Conservation (phyloP, 495 filamentous ascomycete species). For the Neurospora sp. region DNA sequence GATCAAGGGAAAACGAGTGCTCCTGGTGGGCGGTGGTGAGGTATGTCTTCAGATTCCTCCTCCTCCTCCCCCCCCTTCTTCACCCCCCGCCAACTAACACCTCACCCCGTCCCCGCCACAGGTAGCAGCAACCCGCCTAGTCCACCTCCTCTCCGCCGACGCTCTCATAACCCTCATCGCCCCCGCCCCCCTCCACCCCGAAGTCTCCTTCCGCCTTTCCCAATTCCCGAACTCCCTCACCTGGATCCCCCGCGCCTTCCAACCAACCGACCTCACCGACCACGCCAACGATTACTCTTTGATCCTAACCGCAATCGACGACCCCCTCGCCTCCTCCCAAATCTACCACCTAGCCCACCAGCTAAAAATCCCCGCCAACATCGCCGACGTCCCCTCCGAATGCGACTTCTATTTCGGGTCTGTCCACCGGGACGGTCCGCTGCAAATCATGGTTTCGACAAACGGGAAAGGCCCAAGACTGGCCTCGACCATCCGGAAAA, state of each 20-base stretch:
- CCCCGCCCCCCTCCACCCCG: conserved; percentile 68
- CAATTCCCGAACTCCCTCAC: conserved; percentile 50
- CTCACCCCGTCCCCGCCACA: too few species aligned
- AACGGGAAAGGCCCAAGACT: conserved; percentile 94
- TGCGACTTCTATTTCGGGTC: conserved; percentile 99
- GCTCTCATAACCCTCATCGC: conserved; percentile 79
- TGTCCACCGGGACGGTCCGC: conserved; percentile 84
- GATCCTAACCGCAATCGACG: conserved; percentile 89
- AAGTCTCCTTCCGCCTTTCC: conserved; percentile 73
- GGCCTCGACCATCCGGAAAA: conserved; percentile 73
- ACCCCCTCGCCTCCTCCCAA: conserved; percentile 70
- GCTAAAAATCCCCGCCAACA: conserved; percentile 77
- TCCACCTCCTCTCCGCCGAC: conserved; percentile 88
- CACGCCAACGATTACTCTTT: conserved; percentile 48
- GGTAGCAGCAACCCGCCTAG: conserved; percentile 75
- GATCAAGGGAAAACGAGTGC: conserved; percentile 66
- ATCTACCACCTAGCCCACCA: conserved; percentile 92
- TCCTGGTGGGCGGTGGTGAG: conserved; percentile 91
- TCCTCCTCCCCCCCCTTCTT: too few species aligned
- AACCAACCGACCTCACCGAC: conserved; percentile 65
- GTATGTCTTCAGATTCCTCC: too few species aligned
- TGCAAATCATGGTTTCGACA: conserved; percentile 97
- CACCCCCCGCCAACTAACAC: too few species aligned
- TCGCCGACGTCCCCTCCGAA: conserved; percentile 92
- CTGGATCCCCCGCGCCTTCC: conserved; percentile 73